Conservation (phyloP, 495 filamentous ascomycete genomes). For the Margaritispora aquatica region DNA sequence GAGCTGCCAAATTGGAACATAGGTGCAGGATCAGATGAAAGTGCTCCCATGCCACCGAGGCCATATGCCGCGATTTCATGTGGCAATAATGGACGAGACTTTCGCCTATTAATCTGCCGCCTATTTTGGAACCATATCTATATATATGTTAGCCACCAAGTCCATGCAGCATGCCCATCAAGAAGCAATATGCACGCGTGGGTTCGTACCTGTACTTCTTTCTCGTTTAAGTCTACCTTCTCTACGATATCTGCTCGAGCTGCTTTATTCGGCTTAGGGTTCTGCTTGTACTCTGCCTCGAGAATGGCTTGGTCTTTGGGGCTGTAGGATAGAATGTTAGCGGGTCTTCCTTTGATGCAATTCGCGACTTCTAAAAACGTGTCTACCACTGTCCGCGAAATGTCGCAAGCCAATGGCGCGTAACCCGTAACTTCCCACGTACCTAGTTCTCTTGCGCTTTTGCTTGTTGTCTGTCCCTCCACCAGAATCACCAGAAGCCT, state of each 20-base stretch:
- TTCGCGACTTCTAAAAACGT: background rate
- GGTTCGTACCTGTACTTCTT: slow-evolving; percentile 86
- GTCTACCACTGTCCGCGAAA: background rate
- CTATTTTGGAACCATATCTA: slow-evolving; percentile 99
- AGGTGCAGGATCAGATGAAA: slow-evolving; percentile 21
- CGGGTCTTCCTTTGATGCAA: background rate
- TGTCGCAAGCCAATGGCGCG: slow-evolving; percentile 5
- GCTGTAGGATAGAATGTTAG: slow-evolving; percentile 36
- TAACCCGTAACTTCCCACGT: slow-evolving; percentile 16
- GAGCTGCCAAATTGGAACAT: slow-evolving; percentile 10
- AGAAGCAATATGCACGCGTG: too few species aligned
- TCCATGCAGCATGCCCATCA: slow-evolving; percentile 1
- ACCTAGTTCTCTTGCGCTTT: slow-evolving; percentile 51
- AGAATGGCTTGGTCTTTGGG: slow-evolving; percentile 87
- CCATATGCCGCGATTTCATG: slow-evolving; percentile 65
- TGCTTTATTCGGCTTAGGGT: slow-evolving; percentile 89
- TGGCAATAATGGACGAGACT: slow-evolving; percentile 78
- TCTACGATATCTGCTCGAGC: slow-evolving; percentile 77
- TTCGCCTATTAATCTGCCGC: slow-evolving; percentile 86
- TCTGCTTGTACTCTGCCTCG: slow-evolving; percentile 77
- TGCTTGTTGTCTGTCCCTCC: slow-evolving; percentile 17
- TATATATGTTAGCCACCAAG: slow-evolving; percentile 13
- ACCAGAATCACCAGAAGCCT: slow-evolving; percentile 9
- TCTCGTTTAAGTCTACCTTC: slow-evolving; percentile 86
- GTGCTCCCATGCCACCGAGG: slow-evolving; percentile 22